Conservation (phyloP, 1,284 basidiomycete species). For the Ustilago crameri region DNA sequence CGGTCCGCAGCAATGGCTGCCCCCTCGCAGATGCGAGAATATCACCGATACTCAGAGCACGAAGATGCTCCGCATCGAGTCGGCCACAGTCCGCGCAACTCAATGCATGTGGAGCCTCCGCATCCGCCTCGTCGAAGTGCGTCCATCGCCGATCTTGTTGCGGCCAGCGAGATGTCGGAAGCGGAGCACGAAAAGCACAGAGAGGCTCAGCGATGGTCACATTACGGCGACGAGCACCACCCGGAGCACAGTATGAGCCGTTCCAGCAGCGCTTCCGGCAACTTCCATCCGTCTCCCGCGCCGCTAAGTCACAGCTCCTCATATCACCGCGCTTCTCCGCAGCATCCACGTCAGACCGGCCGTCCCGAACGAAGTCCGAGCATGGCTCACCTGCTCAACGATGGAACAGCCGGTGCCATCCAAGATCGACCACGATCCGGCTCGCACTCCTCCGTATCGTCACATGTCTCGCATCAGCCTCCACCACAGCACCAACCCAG, state of each 20-base stretch:
- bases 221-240: constrained; percentile 14
- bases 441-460: constrained; percentile 48
- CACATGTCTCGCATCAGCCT: constrained; percentile 37
- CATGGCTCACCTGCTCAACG: constrained; percentile 52
- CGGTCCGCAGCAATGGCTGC: constrained; percentile 12
- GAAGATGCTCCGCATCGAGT: constrained; percentile 19
- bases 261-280: constrained; percentile 40
- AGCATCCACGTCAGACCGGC: constrained; percentile 11
- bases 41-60: constrained; percentile 10
- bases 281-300: constrained; percentile 15
- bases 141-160: constrained; percentile 45
- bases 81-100: constrained; percentile 17
- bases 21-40: constrained; percentile 10
- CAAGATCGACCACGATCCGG: constrained; percentile 37
- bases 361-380: constrained; percentile 48
- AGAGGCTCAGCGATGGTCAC: constrained; percentile 12
- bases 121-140: constrained; percentile 32
- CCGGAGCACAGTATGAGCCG: constrained; percentile 43
- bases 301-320: constrained; percentile 13
- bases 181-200: constrained; percentile 34
- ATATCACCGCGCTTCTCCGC: constrained; percentile 27
- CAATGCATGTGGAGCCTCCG: constrained; percentile 16
- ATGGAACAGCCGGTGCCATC: constrained; percentile 46
- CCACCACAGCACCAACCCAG: constrained; percentile 18
- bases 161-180: constrained; percentile 44